Percentiles rank a stretch among this genome's conserved stretches.
phyloP scores from a whole-genome alignment of 2,329 filamentous ascomycete genomes.

The Colletotrichum caudatum region DNA sequence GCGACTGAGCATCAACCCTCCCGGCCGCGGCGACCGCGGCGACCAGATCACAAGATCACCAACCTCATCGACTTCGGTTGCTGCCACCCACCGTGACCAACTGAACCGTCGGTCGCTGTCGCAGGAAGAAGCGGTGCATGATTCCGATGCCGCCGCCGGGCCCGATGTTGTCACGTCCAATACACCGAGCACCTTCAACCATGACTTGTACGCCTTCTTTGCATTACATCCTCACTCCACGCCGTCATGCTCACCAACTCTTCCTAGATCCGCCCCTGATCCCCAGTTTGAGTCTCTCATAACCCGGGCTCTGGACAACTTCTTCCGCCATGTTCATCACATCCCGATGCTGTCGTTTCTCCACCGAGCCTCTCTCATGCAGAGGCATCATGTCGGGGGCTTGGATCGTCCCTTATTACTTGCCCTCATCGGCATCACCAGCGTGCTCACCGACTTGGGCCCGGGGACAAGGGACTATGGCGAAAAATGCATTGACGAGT shows the following conservation, averaged over 20 bases:
- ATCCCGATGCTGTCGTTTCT: constrained; percentile 70
- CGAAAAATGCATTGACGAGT: constrained; percentile 66
- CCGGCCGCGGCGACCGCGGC: constrained; percentile 19
- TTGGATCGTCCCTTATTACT: constrained; percentile 67
- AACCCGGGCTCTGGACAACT: constrained; percentile 66
- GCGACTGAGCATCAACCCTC: constrained; percentile 33
- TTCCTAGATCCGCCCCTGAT: constrained; percentile 51
- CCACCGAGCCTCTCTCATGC: constrained; percentile 70
- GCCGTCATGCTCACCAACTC: not conserved
- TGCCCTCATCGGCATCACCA: constrained; percentile 67
- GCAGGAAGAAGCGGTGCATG: constrained; percentile 33
- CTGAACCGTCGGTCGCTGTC: constrained; percentile 27
- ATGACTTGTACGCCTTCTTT: constrained; percentile 50
- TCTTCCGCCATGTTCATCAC: constrained; percentile 70
- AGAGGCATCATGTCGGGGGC: constrained; percentile 67
- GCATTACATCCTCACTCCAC: not conserved
- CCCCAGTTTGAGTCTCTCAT: constrained; percentile 63
- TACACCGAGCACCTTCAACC: constrained; percentile 51
- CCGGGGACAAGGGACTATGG: constrained; percentile 65
- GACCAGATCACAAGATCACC: constrained; percentile 30
- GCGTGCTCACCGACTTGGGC: constrained; percentile 67
- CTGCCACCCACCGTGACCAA: constrained; percentile 24
- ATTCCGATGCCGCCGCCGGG: constrained; percentile 27
- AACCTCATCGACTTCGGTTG: constrained; percentile 24
- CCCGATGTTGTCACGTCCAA: constrained; percentile 49